phyloP scores from a whole-genome alignment of 805 yeast species.

The Ogataea sp. region DNA sequence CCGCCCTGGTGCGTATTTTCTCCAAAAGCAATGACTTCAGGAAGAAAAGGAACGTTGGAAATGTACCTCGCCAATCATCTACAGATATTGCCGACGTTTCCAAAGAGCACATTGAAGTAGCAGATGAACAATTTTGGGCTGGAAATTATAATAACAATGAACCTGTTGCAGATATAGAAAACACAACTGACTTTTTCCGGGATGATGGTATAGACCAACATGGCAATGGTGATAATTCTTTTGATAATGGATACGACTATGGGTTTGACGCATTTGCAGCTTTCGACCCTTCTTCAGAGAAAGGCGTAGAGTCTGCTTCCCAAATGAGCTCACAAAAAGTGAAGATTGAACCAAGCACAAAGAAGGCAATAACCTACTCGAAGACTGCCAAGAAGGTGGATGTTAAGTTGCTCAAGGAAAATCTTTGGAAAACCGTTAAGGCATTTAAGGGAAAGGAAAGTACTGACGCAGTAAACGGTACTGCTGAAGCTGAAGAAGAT shows the following conservation, averaged over 20 bases:
- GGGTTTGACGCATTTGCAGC: slow-evolving; percentile 17
- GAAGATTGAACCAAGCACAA: neutral
- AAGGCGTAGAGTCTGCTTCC: no score
- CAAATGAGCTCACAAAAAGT: neutral
- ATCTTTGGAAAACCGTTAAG: slow-evolving; percentile 55
- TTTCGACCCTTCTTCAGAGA: no score
- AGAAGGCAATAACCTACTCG: slow-evolving; percentile 36
- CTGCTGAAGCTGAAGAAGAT: no score
- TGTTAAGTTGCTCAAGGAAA: slow-evolving; percentile 62
- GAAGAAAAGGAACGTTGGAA: neutral
- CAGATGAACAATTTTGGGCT: slow-evolving; percentile 55
- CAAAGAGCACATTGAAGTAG: no score
- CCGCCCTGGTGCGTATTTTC: slow-evolving; percentile 11
- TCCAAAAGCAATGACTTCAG: no score
- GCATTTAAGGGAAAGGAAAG: neutral
- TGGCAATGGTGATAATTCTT: slow-evolving; percentile 23
- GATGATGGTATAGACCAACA: slow-evolving; percentile 22
- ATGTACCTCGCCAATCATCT: no score
- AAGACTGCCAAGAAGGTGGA: slow-evolving; percentile 74
- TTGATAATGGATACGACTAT: slow-evolving; percentile 31
- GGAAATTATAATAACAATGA: slow-evolving; percentile 39
- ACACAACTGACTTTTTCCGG: slow-evolving; percentile 19
- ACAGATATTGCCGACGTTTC: neutral
- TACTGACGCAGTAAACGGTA: neutral
- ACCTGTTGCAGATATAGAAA: slow-evolving; percentile 11